Conservation (phyloP, 139 green algal genomes). For the Penium margaritaceum region DNA sequence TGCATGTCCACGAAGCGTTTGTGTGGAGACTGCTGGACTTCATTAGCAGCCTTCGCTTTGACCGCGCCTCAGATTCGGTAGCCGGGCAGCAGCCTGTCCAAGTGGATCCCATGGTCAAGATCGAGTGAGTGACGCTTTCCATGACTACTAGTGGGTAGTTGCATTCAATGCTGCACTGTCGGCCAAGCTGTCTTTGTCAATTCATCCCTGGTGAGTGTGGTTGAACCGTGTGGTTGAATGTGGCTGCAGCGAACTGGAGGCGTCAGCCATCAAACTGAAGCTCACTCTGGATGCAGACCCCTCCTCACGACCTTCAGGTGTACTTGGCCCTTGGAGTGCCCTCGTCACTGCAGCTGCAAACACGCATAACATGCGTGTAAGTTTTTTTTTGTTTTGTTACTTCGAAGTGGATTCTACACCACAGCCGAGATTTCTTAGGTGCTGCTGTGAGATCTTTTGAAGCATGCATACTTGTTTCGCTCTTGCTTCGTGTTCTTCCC, state of each 20-base stretch:
- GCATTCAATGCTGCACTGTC: background rate
- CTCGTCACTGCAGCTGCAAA: constrained; percentile 2
- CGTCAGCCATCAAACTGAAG: background rate
- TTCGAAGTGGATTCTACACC: too few relatives aligned
- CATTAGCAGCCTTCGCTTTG: background rate
- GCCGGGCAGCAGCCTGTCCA: constrained; percentile 1
- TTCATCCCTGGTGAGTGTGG: background rate
- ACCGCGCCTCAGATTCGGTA: background rate
- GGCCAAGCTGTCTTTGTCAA: background rate
- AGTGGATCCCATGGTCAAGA: background rate
- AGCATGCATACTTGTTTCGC: too few relatives aligned
- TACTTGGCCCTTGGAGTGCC: background rate
- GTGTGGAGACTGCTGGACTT: constrained; percentile 26
- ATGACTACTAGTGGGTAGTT: background rate
- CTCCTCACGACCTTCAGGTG: background rate
- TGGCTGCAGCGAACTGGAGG: background rate
- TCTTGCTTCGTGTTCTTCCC: too few relatives aligned
- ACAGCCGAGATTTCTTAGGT: too few relatives aligned
- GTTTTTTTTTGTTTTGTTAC: background rate
- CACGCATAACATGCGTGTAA: background rate
- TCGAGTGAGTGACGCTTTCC: background rate
- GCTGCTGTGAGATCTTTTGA: background rate
- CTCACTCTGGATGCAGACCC: background rate
- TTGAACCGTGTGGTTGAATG: background rate
- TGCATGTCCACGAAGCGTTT: constrained; percentile 17